phyloP scores from a whole-genome alignment of 192 early-diverging fungal genomes.

The Helicostylum pulchrum region DNA sequence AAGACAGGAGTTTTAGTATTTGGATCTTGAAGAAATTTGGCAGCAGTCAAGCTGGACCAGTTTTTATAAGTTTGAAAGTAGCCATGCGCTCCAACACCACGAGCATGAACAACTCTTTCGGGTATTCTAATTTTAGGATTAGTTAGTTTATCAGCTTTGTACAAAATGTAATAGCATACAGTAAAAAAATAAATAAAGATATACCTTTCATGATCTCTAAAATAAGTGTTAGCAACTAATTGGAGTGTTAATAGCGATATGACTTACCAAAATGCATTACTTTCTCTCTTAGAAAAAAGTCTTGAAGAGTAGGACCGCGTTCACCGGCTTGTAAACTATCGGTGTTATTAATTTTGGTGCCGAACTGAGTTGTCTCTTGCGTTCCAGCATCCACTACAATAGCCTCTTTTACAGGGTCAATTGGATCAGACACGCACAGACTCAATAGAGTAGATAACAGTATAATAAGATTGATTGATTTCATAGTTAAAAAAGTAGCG shows the following conservation, averaged over 20 bases:
- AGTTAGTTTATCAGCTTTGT: too few species aligned
- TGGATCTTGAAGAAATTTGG: slow-evolving; percentile 27
- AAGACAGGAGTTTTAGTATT: slow-evolving; percentile 43
- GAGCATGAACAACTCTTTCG: slow-evolving; percentile 40
- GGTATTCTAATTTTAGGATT: slow-evolving; percentile 17
- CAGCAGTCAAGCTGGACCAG: slow-evolving; percentile 37
- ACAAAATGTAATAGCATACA: too few species aligned
- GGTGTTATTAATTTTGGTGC: slow-evolving; percentile 23
- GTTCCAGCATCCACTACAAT: slow-evolving; percentile 14
- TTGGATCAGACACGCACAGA: too few species aligned
- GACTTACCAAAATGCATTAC: slow-evolving; percentile 26
- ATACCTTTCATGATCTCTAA: too few species aligned
- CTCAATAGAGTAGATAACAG: too few species aligned
- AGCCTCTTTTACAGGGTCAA: too few species aligned
- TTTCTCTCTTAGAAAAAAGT: slow-evolving; percentile 24
- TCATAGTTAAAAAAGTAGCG: too few species aligned
- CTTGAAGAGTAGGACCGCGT: slow-evolving; percentile 30
- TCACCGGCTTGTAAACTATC: slow-evolving; percentile 23
- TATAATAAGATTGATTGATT: too few species aligned
- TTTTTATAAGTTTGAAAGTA: slow-evolving; percentile 39
- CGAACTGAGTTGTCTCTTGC: slow-evolving; percentile 24
- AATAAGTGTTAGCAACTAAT: too few species aligned
- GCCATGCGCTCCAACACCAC: slow-evolving; percentile 44
- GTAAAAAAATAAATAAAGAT: too few species aligned
- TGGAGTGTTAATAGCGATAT: too few species aligned